phyloP scores from a whole-genome alignment of 352 stramenopile genomes.

The Globisporangium spinosum region DNA sequence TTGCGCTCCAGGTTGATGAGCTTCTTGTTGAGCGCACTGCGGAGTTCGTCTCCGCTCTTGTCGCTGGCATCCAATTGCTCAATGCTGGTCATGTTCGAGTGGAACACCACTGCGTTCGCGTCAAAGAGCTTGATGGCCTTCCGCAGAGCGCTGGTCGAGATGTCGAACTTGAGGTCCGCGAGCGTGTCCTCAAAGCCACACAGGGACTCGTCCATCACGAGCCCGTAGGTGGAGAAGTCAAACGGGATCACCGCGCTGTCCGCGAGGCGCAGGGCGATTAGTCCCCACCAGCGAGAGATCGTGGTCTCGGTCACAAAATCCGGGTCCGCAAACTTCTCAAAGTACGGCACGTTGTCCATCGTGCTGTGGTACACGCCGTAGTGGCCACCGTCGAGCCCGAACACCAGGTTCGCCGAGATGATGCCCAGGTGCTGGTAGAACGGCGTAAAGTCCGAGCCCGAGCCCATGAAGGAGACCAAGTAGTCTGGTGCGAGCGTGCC shows the following conservation, averaged over 20 bases:
- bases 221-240: slow-evolving; percentile 62
- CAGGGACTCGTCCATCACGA: slow-evolving; percentile 54
- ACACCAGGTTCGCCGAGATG: slow-evolving; percentile 64
- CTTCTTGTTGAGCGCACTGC: slow-evolving; percentile 38
- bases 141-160: slow-evolving; percentile 35
- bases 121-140: slow-evolving; percentile 43
- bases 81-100: slow-evolving; percentile 11
- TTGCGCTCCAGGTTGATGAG: slow-evolving; percentile 49
- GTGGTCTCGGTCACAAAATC: slow-evolving; percentile 51
- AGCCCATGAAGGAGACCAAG: slow-evolving; percentile 44
- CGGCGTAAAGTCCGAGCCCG: slow-evolving; percentile 59
- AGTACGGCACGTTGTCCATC: slow-evolving; percentile 82
- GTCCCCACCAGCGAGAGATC: slow-evolving; percentile 53
- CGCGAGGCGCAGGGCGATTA: slow-evolving; percentile 56
- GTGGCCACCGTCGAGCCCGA: slow-evolving; percentile 22
- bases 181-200: slow-evolving; percentile 25
- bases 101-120: slow-evolving; percentile 28
- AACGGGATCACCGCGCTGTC: slow-evolving; percentile 57
- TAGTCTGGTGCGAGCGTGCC: slow-evolving; percentile 38
- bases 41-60: background rate
- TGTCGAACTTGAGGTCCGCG: slow-evolving; percentile 12
- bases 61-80: slow-evolving; percentile 9
- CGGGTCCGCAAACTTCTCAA: slow-evolving; percentile 54
- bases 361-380: slow-evolving; percentile 85
- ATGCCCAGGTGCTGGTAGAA: slow-evolving; percentile 84